These are phyloP conservation scores for Saussurea involucrata DNA, from an alignment of 129 eudicot genomes.

Conservation along the genomic window DNA sequence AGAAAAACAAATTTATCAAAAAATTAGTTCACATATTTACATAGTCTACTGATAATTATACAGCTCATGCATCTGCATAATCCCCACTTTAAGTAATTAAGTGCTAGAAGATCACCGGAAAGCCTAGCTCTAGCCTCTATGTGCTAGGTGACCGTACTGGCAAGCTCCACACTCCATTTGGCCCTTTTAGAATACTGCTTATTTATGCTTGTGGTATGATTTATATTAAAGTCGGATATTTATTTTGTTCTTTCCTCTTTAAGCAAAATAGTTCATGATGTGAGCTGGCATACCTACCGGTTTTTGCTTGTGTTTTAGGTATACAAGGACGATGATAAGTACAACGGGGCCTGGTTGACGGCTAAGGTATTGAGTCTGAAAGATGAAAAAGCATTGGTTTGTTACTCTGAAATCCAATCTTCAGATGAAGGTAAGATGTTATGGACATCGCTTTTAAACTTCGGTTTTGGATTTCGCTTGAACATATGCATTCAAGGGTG, in stretches of 20 bases:
- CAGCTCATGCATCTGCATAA: too few species aligned
- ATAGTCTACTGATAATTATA: too few species aligned
- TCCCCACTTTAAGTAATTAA: too few species aligned
- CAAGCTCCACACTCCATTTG: too few species aligned
- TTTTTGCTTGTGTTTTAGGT: slow-evolving; percentile 47
- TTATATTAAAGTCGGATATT: not conserved
- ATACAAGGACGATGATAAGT: slow-evolving; percentile 45
- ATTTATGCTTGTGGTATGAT: not conserved
- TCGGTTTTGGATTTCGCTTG: not conserved
- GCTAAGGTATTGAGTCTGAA: slow-evolving; percentile 55
- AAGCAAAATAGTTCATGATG: not conserved
- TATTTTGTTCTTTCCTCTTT: not conserved
- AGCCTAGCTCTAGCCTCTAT: too few species aligned
- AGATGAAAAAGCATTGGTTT: slow-evolving; percentile 68
- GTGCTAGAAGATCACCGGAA: too few species aligned
- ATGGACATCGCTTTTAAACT: not conserved
- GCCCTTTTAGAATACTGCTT: not conserved
- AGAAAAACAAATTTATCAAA: too few species aligned
- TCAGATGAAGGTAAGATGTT: slow-evolving; percentile 63
- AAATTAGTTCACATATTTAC: too few species aligned
- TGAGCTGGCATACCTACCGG: not conserved
- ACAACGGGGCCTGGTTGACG: slow-evolving; percentile 66
- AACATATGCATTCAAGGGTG: not conserved
- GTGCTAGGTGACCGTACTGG: too few species aligned
- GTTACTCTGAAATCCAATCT: slow-evolving; percentile 49